phyloP scores from a whole-genome alignment of 1,139 yeast genomes.

The Kodamaea alishanica region DNA sequence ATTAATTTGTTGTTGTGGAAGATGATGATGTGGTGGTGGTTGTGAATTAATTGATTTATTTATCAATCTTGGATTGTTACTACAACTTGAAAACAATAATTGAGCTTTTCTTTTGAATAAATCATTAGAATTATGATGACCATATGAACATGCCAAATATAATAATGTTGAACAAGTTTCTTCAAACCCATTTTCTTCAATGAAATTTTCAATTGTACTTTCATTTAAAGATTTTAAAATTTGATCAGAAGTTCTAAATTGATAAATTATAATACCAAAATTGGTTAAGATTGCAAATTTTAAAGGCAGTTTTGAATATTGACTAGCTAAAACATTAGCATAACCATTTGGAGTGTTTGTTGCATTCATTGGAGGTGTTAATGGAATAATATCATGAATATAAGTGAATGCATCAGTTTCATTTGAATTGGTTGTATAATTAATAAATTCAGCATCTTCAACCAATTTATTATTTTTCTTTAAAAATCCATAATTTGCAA shows the following conservation, averaged over 20 bases:
- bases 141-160: constrained; percentile 74
- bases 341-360: constrained; percentile 73
- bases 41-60: constrained; percentile 18
- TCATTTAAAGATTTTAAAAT: constrained; percentile 67
- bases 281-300: constrained; percentile 80
- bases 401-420: constrained; percentile 27
- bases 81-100: constrained; percentile 51
- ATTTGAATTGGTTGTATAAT: constrained; percentile 44
- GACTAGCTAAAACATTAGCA: constrained; percentile 80
- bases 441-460: constrained; percentile 78
- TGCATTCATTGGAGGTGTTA: constrained; percentile 70
- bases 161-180: constrained; percentile 89
- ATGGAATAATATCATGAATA: constrained; percentile 69
- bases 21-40: constrained; percentile 9
- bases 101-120: constrained; percentile 47
- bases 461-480: constrained; percentile 66
- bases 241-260: constrained; percentile 76
- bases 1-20: constrained; percentile 10
- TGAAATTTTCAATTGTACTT: constrained; percentile 47
- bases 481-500: constrained; percentile 80
- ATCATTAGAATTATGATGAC: constrained; percentile 50
- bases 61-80: constrained; percentile 49
- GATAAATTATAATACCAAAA: constrained; percentile 71
- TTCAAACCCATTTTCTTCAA: constrained; percentile 48
- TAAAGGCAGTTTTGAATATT: constrained; percentile 60